Conservation (phyloP, 345 rosid genomes). For the Lumnitzera littorea region DNA sequence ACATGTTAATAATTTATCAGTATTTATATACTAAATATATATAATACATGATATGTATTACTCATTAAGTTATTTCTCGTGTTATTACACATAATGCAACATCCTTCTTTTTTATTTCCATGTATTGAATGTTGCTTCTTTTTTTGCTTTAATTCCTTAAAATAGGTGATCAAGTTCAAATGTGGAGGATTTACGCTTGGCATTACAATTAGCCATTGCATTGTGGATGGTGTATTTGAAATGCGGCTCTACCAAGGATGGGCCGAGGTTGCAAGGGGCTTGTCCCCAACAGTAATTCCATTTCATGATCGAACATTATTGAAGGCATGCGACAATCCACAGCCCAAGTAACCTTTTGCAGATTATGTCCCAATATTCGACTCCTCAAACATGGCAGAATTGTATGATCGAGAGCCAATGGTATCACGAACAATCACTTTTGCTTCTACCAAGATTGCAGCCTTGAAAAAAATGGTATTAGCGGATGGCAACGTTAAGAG, state of each 20-base stretch:
- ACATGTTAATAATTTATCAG: too few relatives aligned
- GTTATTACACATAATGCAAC: too few relatives aligned
- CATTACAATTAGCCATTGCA: constrained; percentile 19
- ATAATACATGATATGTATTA: too few relatives aligned
- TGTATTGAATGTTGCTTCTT: too few relatives aligned
- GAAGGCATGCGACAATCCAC: constrained; percentile 18
- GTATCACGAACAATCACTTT: constrained; percentile 1
- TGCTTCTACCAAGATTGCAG: not conserved
- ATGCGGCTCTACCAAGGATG: constrained; percentile 28
- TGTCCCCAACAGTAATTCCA: constrained; percentile 17
- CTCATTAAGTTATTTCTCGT: too few relatives aligned
- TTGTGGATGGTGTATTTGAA: constrained; percentile 27
- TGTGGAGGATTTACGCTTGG: constrained; percentile 31
- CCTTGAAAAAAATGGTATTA: constrained; percentile 9
- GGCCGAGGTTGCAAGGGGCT: constrained; percentile 25
- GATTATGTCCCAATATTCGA: constrained; percentile 19
- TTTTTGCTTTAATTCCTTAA: not conserved
- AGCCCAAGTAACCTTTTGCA: constrained; percentile 13
- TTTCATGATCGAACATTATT: constrained; percentile 24
- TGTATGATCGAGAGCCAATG: constrained; percentile 4
- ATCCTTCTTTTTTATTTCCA: too few relatives aligned
- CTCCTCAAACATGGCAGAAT: constrained; percentile 11
- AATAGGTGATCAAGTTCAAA: constrained; percentile 29
- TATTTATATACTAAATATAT: too few relatives aligned
- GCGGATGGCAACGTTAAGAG: constrained; percentile 5